A percentile compares a stretch with the other conserved stretches of the same genome.
Conservation (phyloP, 176 grass and related monocot species). For the Pontederia paniculata region DNA sequence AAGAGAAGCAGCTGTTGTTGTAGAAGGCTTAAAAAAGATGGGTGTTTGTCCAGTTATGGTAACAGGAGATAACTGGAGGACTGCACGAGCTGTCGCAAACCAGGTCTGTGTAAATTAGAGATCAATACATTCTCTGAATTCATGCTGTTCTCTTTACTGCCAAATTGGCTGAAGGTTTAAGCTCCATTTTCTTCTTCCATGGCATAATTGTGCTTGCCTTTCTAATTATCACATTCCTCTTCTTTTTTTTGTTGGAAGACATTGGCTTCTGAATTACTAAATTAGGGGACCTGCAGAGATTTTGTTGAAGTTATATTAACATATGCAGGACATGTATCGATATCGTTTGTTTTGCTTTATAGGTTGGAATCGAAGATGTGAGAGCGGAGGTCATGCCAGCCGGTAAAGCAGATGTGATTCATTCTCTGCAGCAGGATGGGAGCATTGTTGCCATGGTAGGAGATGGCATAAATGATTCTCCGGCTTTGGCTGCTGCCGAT, state of each 20-base stretch:
- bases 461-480: slow-evolving; percentile 79
- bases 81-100: slow-evolving; percentile 74
- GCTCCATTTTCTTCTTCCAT: too few species aligned
- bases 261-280: too few species aligned
- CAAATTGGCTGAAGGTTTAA: too few species aligned
- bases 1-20: slow-evolving; percentile 80
- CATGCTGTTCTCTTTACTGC: too few species aligned
- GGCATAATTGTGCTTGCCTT: too few species aligned
- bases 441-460: slow-evolving; percentile 63
- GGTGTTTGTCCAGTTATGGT: slow-evolving; percentile 96
- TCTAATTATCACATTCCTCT: too few species aligned
- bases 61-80: slow-evolving; percentile 90
- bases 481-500: slow-evolving; percentile 56
- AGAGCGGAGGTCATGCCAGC: slow-evolving; percentile 66
- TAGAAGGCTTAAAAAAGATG: slow-evolving; percentile 89
- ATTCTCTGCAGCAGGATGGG: slow-evolving; percentile 47
- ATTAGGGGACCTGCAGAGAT: too few species aligned
- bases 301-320: neutral
- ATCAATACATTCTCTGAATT: too few species aligned
- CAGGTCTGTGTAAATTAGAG: slow-evolving; percentile 31
- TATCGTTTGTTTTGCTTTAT: neutral
- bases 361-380: slow-evolving; percentile 53
- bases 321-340: too few species aligned
- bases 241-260: too few species aligned
- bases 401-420: slow-evolving; percentile 41